phyloP scores from a whole-genome alignment of 2,329 filamentous ascomycete species.

The Zalaria sp. region DNA sequence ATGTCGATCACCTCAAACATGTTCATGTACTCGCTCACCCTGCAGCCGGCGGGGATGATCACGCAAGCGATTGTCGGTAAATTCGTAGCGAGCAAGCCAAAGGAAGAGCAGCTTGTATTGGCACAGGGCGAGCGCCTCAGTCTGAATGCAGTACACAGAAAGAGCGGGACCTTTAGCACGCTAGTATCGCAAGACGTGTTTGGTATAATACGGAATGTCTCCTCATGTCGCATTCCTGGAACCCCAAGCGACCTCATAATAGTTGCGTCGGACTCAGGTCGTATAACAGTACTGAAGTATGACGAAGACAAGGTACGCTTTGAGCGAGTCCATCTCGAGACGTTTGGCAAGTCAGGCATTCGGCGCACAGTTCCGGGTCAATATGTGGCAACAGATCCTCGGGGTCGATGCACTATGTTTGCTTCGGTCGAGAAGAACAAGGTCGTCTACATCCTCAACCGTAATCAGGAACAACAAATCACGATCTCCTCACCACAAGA shows the following conservation, averaged over 20 bases:
- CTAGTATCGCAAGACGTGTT: conserved; percentile 89
- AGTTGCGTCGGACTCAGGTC: conserved; percentile 86
- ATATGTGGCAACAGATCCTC: conserved; percentile 89
- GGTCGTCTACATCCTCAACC: conserved; percentile 94
- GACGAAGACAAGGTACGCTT: conserved; percentile 75
- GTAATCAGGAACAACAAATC: conserved; percentile 84
- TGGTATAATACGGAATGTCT: conserved; percentile 81
- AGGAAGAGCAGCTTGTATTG: conserved; percentile 94
- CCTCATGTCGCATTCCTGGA: conserved; percentile 81
- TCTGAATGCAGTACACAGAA: conserved; percentile 70
- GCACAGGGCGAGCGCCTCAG: conserved; percentile 82
- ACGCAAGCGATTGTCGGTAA: conserved; percentile 87
- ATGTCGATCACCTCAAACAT: conserved; percentile 9
- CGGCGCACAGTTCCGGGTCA: conserved; percentile 89
- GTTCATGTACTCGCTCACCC: conserved; percentile 67
- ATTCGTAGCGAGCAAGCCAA: conserved; percentile 58
- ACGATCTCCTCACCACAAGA: conserved; percentile 95
- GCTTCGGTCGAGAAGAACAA: conserved; percentile 98
- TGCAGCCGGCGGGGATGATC: conserved; percentile 81
- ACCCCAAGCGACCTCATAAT: conserved; percentile 98
- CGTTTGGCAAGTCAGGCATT: conserved; percentile 93
- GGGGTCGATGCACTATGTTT: conserved; percentile 87
- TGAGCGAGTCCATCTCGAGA: conserved; percentile 82
- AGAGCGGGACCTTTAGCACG: conserved; percentile 55
- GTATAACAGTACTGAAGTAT: conserved; percentile 90